A percentile compares a stretch with the other conserved stretches of the same genome.
These are phyloP conservation scores for Penicillium sp. DNA, from an alignment of 2,329 filamentous ascomycete species.

Conservation along the genomic window DNA sequence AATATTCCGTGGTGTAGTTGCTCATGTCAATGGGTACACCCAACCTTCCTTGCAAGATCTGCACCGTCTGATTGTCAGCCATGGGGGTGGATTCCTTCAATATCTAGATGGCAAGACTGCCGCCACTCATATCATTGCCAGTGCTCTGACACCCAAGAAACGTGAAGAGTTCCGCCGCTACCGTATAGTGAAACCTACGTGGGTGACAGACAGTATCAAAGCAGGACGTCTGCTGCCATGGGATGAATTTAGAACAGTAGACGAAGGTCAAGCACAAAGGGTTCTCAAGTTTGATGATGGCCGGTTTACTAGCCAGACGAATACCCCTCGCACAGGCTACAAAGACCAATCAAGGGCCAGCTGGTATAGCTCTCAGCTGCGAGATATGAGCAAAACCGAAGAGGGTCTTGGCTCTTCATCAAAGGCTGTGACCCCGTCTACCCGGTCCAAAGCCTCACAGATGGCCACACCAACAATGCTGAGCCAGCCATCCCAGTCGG, in stretches of 20 bases:
- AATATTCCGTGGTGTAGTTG: conserved; percentile 88
- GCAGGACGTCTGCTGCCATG: conserved; percentile 81
- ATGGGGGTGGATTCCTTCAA: conserved; percentile 94
- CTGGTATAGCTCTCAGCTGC: conserved; percentile 76
- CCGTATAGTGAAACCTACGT: conserved; percentile 88
- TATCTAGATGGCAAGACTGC: conserved; percentile 93
- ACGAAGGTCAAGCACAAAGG: conserved; percentile 80
- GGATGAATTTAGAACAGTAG: conserved; percentile 78
- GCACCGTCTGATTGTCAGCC: conserved; percentile 79
- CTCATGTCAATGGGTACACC: conserved; percentile 92
- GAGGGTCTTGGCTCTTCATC: conserved; percentile 13
- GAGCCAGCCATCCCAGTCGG: conserved; percentile 40
- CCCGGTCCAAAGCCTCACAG: conserved; percentile 27
- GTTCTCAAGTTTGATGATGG: conserved; percentile 65
- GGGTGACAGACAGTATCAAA: conserved; percentile 85
- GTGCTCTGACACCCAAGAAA: conserved; percentile 87
- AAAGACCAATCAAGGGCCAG: conserved; percentile 76
- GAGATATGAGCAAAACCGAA: conserved; percentile 34
- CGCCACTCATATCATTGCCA: conserved; percentile 94
- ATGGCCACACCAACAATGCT: background rate
- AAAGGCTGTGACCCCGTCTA: background rate
- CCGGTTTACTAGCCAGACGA: conserved; percentile 65
- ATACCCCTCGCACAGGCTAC: conserved; percentile 63
- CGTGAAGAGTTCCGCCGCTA: conserved; percentile 82
- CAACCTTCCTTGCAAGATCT: conserved; percentile 89